Evolutionary conservation across 805 yeast genomes (phyloP).

Genomic region (Candida morakotiae): DNA sequence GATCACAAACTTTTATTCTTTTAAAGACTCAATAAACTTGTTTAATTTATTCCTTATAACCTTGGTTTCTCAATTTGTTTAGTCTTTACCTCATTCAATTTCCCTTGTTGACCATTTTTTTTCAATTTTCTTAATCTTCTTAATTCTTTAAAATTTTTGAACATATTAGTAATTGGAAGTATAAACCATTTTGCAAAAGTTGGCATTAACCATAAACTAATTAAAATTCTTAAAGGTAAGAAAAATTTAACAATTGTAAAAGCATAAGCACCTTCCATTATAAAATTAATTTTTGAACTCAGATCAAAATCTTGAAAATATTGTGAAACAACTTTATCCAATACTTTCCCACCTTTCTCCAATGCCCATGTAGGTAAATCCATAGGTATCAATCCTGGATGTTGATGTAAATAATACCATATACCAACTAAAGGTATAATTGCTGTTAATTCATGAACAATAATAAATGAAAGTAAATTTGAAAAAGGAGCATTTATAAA

Average conservation of each 20-base stretch:
- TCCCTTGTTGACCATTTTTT: not conserved
- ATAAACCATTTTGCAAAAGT: conserved; percentile 50
- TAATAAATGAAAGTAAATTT: conserved; percentile 58
- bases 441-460: conserved; percentile 75
- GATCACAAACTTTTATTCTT: too few relatives aligned
- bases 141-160: conserved; percentile 11
- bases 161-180: conserved; percentile 38
- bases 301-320: conserved; percentile 31
- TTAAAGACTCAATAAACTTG: too few relatives aligned
- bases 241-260: conserved; percentile 63
- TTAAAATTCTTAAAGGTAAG: conserved; percentile 49
- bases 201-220: conserved; percentile 54
- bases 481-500: conserved; percentile 55
- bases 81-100: conserved; percentile 8
- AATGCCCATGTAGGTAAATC: conserved; percentile 59
- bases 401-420: conserved; percentile 63
- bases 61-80: conserved; percentile 34
- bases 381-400: conserved; percentile 46
- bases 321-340: conserved; percentile 46
- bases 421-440: conserved; percentile 63
- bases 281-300: conserved; percentile 48
- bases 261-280: conserved; percentile 73
- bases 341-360: conserved; percentile 53
- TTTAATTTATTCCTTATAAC: too few relatives aligned
- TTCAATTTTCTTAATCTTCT: conserved; percentile 2